Base-by-base conservation (phyloP, 1,284 basidiomycete species). In the Mycosarcoma mackinlayi region DNA sequence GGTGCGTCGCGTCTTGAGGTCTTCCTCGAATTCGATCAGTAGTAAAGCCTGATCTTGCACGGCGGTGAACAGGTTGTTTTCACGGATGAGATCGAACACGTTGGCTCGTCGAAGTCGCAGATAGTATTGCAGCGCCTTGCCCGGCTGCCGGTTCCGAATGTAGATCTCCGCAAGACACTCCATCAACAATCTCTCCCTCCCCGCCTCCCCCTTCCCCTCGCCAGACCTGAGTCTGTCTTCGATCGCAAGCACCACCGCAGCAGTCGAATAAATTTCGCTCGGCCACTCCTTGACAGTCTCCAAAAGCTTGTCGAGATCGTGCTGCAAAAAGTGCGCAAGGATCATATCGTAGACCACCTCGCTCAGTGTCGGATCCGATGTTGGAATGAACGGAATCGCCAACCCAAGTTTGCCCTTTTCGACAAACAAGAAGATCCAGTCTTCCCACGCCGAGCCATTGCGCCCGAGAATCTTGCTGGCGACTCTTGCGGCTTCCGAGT, bases 331-430 rank as follows among this genome's bases (percentile, higher is more conserved):
- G 81, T 97, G 88, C 0, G 89, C 92, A 2, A 98, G 86, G 41
- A 98, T 89, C 91, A 98, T 93, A 83, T 96, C 94, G 83, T 98
- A 99, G 4, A 96, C 92, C 25, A 93, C 83, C 70, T 89, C 89
- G 42, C 90, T 88, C 13, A 98, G 87, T 47, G 88, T 89, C 0
- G 94, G 95, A 5, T 88, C 85, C 25, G 90, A 87, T 0, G 90
- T 93, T 0, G 96, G 96, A 0, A 98, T 88, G 76, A 88, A 90
- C 0, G 94, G 94, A 42, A 97, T 93, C 60, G 98, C 91, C 4
- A 88, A 86, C 90, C 94, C 76, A 14, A 98, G 85, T 63, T 93
- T 89, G 30, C 88, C 87, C 75, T 90, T 89, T 81, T 94, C 90
- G 0, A 91, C 91, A 79, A 96, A 98, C 9, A 89, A 85, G 79